A percentile compares a stretch with the other conserved stretches of the same genome.
These are phyloP conservation scores for Puccinia hordei DNA, from an alignment of 1,284 basidiomycete species.

Conservation along the genomic window DNA sequence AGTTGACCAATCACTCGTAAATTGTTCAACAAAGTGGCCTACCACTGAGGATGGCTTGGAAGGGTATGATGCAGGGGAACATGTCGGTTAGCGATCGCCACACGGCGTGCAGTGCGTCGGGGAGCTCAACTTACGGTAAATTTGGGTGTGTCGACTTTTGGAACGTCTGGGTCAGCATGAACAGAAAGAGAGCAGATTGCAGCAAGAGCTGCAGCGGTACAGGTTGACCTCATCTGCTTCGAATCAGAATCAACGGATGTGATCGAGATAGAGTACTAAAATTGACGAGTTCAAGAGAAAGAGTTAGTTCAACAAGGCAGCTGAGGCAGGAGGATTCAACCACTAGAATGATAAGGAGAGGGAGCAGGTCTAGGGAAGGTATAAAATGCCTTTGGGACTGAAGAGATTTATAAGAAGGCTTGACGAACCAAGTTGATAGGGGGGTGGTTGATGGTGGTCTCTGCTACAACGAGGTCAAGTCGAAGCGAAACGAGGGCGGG, in stretches of 20 bases:
- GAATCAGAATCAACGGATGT: constrained; percentile 4
- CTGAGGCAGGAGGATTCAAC: neutral
- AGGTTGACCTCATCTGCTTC: constrained; percentile 32
- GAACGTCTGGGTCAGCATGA: constrained; percentile 24
- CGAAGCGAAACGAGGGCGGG: neutral
- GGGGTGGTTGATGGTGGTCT: neutral
- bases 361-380: neutral
- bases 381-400: neutral
- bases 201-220: constrained; percentile 38
- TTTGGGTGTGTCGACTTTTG: constrained; percentile 13
- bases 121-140: constrained; percentile 34
- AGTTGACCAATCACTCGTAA: constrained; percentile 82
- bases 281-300: constrained; percentile 2
- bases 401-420: neutral
- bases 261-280: neutral
- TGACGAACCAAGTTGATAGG: constrained; percentile 10
- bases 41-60: constrained; percentile 74
- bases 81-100: constrained; percentile 15
- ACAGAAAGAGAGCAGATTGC: constrained; percentile 36
- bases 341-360: neutral
- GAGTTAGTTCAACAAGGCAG: neutral
- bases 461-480: neutral
- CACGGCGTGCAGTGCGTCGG: neutral
- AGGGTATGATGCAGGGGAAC: neutral
- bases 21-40: constrained; percentile 97